Percentiles rank a stretch among this genome's conserved stretches.
Evolutionary conservation across 495 filamentous ascomycete genomes (phyloP).

Genomic region (Penicillium taxi): DNA sequence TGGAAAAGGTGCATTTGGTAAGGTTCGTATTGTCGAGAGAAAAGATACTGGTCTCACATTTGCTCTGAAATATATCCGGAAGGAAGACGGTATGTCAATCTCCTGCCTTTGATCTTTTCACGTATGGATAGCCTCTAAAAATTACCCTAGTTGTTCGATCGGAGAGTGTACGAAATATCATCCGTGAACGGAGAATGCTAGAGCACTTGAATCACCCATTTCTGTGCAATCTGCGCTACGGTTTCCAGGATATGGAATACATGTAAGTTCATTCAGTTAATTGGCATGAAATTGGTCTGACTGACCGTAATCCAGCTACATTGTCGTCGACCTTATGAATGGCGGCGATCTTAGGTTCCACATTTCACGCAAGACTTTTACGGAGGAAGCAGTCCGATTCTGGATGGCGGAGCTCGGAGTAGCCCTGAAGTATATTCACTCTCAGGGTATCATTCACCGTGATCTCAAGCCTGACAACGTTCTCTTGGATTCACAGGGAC

Average conservation of each 20-base stretch:
- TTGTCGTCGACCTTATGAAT: constrained; percentile 98
- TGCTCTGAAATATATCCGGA: constrained; percentile 95
- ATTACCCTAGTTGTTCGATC: constrained; percentile 74
- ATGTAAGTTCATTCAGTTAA: constrained; percentile 53
- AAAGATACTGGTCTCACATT: constrained; percentile 93
- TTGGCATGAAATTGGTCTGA: not conserved
- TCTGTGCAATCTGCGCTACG: constrained; percentile 96
- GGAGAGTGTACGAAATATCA: constrained; percentile 96
- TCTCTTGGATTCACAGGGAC: constrained; percentile 83
- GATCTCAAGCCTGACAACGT: constrained; percentile 98
- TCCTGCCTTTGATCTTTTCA: not conserved
- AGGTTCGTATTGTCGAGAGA: constrained; percentile 95
- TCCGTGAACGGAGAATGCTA: constrained; percentile 93
- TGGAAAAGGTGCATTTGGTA: constrained; percentile 95
- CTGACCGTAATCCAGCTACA: constrained; percentile 57
- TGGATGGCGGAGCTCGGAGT: constrained; percentile 94
- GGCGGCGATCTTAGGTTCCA: constrained; percentile 96
- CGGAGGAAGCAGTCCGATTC: constrained; percentile 91
- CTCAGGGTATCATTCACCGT: constrained; percentile 87
- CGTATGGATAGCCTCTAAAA: constrained; percentile 1
- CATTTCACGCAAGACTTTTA: constrained; percentile 96
- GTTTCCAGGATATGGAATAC: constrained; percentile 98
- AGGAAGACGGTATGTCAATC: constrained; percentile 79
- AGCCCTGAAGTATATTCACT: constrained; percentile 84
- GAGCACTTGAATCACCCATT: constrained; percentile 97